These are phyloP conservation scores for Corchorus olitorius DNA, from an alignment of 345 rosid species.

Conservation along the genomic window DNA sequence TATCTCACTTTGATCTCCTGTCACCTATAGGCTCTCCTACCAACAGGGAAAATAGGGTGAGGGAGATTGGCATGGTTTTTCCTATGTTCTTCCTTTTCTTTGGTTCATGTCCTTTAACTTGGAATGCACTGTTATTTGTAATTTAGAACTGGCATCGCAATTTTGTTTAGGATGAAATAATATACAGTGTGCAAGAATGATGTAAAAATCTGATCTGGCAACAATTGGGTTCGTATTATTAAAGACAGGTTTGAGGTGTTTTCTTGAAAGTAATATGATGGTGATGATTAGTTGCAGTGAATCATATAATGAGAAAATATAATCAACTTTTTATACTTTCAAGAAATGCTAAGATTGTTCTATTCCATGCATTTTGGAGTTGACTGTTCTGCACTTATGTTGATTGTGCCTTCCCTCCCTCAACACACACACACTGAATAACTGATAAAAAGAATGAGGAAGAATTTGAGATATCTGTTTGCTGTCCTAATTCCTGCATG, in stretches of 20 bases:
- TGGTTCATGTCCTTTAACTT: neutral
- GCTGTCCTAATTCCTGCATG: neutral
- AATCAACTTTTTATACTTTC: neutral
- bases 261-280: neutral
- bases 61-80: neutral
- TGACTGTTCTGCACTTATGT: neutral
- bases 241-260: neutral
- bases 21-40: neutral
- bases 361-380: neutral
- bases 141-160: neutral
- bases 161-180: neutral
- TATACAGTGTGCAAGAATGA: neutral
- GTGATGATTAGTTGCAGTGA: neutral
- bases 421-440: too few relatives aligned
- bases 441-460: neutral
- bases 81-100: constrained; percentile 2
- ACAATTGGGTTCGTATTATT: neutral
- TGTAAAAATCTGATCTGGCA: neutral
- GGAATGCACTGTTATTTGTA: neutral
- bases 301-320: neutral
- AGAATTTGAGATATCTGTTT: neutral
- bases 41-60: neutral
- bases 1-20: neutral
- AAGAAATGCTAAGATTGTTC: neutral
- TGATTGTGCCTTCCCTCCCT: neutral